Evolutionary conservation across 805 yeast genomes (phyloP), one percentile per base, ranked within the genome.

Genomic region (Lipomyces sp.): DNA sequence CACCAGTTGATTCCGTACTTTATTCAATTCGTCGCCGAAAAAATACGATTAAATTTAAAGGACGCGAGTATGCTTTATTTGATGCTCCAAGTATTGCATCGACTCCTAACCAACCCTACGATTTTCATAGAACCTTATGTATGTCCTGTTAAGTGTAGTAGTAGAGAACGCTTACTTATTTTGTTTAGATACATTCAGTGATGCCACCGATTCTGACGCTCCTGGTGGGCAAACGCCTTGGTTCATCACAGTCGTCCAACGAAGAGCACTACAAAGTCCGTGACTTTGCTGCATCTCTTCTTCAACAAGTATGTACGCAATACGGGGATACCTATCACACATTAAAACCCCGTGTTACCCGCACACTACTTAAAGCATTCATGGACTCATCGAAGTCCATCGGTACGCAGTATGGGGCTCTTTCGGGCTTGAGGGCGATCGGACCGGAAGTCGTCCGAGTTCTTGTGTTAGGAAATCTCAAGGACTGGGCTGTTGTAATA

Each of bases 1-100:
- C 99, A 95, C 80, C 99, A 95, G 78, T 80, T 95, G 59, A 95
- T 96, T 4, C 99, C 99, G 1, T 95, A 95, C 76, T 90, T 95
- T 73, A 93, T 95, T 60, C 98, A 95, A 75, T 93, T 95, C 75
- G 91, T 92, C 45, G 96, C 97, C 5, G 99, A 95, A 75, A 97
- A 96, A 56, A 64, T 95, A 64, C 91, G 98, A 0, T 89, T 91
- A 75, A 94, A 92, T 74, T 82, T 94, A 72, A 86, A 90, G 72
- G 88, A 89, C 74, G 81, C 90, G 56, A 85, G 84, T 3, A 77
- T 90, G 24, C 80, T 95, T 62, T 83, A 90, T 3, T 90, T 97
- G 4, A 92, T 94, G 91, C 80, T 95, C 67, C 96, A 92, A 76
- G 92, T 92, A 69, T 86, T 94, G 11, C 90, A 91, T 66, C 92